Evolutionary conservation across 75 land plant genomes (phyloP), one percentile per base, ranked within the genome.

Genomic region (Cunninghamia lanceolata): DNA sequence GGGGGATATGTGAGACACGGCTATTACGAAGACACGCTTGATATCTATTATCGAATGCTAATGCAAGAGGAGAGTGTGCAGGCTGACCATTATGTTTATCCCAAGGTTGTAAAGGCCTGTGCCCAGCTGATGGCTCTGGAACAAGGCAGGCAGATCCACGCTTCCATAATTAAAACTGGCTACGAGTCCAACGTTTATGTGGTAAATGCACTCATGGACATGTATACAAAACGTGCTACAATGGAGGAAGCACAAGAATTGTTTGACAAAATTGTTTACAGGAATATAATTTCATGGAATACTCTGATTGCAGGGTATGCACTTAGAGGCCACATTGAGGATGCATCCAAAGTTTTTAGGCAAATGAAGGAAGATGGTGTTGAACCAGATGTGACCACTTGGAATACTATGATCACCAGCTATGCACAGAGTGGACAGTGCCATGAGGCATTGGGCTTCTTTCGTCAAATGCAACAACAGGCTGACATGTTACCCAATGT

Each of bases 251-350:
- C 88, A 45, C 53, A 63, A 47, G 4, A 25, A 52, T 80, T 85
- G 40, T 88, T 90, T 63, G 84, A 86, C 50, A 47, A 54, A 39
- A 90, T 90, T 74, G 40, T 38, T 77, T 19, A 19, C 21, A 35
- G 80, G 25, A 38, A 36, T 77, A 36, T 82, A 11, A 50, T 90
- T 10, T 89, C 94, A 14, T 93, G 94, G 94, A 91, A 91, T 71
- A 90, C 90, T 43, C 16, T 91, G 82, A 91, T 91, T 76, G 84
- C 89, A 47, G 89, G 93, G 9, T 89, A 47, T 83, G 82, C 88
- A 28, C 73, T 87, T 6, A 80, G 83, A 9, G 88, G 88, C 59
- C 87, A 88, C 21, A 40, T 25, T 19, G 45, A 83, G 38, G 80
- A 70, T n/a, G 88, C 88, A 6, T 25, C 83, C 40, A 30, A 50